Evolutionary conservation across 768 basidiomycete genomes (phyloP).

Genomic region (Lepiota subincarnata): DNA sequence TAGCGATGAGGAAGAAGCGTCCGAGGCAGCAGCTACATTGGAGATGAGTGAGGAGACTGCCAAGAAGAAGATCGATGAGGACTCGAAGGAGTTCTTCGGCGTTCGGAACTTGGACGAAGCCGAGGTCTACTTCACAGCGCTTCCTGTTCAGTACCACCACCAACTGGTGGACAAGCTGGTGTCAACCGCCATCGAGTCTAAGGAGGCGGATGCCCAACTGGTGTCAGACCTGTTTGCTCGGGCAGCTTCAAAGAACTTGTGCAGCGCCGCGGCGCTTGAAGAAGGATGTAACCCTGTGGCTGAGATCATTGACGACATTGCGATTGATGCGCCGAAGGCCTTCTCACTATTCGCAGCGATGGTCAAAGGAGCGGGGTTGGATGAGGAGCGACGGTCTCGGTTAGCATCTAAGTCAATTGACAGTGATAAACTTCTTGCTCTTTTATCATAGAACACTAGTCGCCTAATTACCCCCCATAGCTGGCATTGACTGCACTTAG

Average conservation of each 20-base stretch:
- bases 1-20: constrained; percentile 49
- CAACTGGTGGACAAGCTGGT: constrained; percentile 75
- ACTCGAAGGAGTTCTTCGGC: constrained; percentile 82
- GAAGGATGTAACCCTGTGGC: constrained; percentile 66
- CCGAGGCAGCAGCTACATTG: constrained; percentile 24
- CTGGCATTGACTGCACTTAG: constrained; percentile 10
- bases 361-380: constrained; percentile 65
- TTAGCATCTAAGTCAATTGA: constrained; percentile 62
- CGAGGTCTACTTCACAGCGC: constrained; percentile 75
- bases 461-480: constrained; percentile 3
- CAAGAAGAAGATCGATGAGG: constrained; percentile 73
- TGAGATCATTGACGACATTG: constrained; percentile 83
- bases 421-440: constrained; percentile 52
- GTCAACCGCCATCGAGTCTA: constrained; percentile 71
- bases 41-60: constrained; percentile 67
- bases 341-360: constrained; percentile 72
- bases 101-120: constrained; percentile 85
- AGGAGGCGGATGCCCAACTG: constrained; percentile 74
- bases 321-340: constrained; percentile 87
- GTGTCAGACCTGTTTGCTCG: constrained; percentile 72
- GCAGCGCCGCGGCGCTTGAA: constrained; percentile 61
- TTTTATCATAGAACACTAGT: constrained; percentile 44
- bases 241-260: constrained; percentile 56
- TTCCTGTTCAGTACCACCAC: constrained; percentile 61
- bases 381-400: constrained; percentile 52